Evolutionary conservation across 192 early-diverging fungal species (phyloP).

Genomic region (Obelidium mucronatum): DNA sequence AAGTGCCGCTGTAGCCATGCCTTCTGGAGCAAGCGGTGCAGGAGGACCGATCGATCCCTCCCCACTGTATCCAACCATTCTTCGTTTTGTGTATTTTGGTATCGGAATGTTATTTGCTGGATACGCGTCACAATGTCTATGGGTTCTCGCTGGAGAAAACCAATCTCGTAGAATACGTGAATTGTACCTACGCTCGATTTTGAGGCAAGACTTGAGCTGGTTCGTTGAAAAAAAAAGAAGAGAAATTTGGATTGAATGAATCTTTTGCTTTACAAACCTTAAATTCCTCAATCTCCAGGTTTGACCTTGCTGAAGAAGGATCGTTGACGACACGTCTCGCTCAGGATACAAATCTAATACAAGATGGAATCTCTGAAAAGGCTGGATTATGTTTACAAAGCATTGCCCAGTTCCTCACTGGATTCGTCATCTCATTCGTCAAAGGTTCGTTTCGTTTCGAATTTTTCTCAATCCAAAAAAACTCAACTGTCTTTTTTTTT

Average conservation of each 20-base stretch:
- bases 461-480: background rate
- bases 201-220: conserved; percentile 38
- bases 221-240: conserved; percentile 4
- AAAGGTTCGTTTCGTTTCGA: conserved; percentile 69
- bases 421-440: conserved; percentile 55
- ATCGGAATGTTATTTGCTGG: conserved; percentile 36
- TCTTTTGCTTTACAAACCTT: background rate
- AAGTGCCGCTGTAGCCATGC: background rate
- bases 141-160: conserved; percentile 47
- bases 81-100: conserved; percentile 43
- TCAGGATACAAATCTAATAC: conserved; percentile 54
- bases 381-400: conserved; percentile 52
- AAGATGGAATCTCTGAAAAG: conserved; percentile 66
- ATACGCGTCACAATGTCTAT: conserved; percentile 46
- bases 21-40: background rate
- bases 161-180: conserved; percentile 45
- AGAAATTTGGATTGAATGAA: background rate
- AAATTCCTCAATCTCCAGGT: conserved; percentile 3
- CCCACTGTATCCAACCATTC: conserved; percentile 33
- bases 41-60: background rate
- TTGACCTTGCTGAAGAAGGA: conserved; percentile 55
- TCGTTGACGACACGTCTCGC: conserved; percentile 56
- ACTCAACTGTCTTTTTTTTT: background rate
- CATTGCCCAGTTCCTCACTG: conserved; percentile 49
- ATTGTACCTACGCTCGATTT: conserved; percentile 41